These are phyloP conservation scores for Gracilaria gracilis DNA, from an alignment of 23 red algal genomes.

Conservation along the genomic window DNA sequence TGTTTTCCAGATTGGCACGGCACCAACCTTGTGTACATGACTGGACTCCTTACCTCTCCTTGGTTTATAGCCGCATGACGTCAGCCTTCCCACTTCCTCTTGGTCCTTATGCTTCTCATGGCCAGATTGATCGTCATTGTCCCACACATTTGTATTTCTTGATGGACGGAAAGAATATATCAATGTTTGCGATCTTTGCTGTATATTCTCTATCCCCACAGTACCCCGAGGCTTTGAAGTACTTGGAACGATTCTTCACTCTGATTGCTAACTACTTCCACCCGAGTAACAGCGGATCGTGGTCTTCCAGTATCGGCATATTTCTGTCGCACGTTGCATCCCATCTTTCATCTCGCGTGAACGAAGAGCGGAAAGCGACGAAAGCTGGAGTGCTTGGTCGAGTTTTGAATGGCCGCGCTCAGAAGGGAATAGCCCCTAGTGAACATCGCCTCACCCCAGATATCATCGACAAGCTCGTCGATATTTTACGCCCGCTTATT, in stretches of 20 bases:
- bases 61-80: conserved; percentile 75
- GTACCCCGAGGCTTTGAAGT: conserved; percentile 37
- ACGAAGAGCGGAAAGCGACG: conserved; percentile 72
- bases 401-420: conserved; percentile 51
- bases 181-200: conserved; percentile 55
- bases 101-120: conserved; percentile 72
- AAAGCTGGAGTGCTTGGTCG: conserved; percentile 54
- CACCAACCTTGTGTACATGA: conserved; percentile 83
- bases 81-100: conserved; percentile 70
- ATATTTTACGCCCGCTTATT: conserved; percentile 77
- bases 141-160: conserved; percentile 69
- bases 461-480: conserved; percentile 47
- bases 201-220: conserved; percentile 75
- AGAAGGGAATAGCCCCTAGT: conserved; percentile 53
- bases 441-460: conserved; percentile 82
- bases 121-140: conserved; percentile 80
- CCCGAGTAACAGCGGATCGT: conserved; percentile 80
- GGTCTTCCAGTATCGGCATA: conserved; percentile 68
- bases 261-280: conserved; percentile 80
- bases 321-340: conserved; percentile 65
- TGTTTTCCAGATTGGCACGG: conserved; percentile 69
- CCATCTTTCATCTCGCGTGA: conserved; percentile 58
- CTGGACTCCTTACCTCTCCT: conserved; percentile 74
- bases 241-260: conserved; percentile 67
- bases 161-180: conserved; percentile 38